Base-by-base conservation (phyloP, 352 stramenopile species). In the Peronospora belbahrii region DNA sequence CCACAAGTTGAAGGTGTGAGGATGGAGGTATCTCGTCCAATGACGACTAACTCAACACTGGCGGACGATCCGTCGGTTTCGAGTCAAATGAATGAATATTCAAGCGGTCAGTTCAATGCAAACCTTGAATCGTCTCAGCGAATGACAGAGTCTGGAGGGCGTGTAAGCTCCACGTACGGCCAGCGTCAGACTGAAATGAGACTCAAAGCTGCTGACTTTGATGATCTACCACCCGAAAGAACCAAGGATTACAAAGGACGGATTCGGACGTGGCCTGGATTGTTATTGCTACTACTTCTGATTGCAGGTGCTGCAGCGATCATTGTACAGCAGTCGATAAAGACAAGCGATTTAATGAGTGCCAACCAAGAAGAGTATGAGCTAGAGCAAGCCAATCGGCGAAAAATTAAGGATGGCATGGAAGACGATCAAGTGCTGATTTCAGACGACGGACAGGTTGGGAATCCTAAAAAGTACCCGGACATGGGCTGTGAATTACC, bases 231-330 rank as follows among this genome's bases (percentile, higher is more conserved):
- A 13, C 65, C 70, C 0, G 74, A 85, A 52, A 49, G 57, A 13
- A 64, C 55, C 18, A 62, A 64, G 6, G 67, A 83, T 56, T 89
- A 85, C 62, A 87, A 86, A 35, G 78, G 78, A n/a, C 73, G 75
- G 17, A 70, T 82, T 35, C 59, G 68, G 9, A 81, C 62, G 18
- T 85, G 69, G 71, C 71, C 76, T 0, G 73, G 74, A 3, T 37
- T 85, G 6, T 27, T 88, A 0, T 13, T 85, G 5, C 28, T 85
- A 4, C 15, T 85, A 8, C 27, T 75, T 0, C 34, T 88, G 13
- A 32, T 83, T 2, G 53, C 31, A 4, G 69, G 50, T 0, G 68
- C 68, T 0, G 40, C 51, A 11, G 55, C 59, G 10, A 35, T 77
- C 10, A 79, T 88, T 50, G 62, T 65, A 2, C 36, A 67, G 19